Evolutionary conservation across 176 grass and related monocot species (phyloP).

Genomic region (Lolium perenne): DNA sequence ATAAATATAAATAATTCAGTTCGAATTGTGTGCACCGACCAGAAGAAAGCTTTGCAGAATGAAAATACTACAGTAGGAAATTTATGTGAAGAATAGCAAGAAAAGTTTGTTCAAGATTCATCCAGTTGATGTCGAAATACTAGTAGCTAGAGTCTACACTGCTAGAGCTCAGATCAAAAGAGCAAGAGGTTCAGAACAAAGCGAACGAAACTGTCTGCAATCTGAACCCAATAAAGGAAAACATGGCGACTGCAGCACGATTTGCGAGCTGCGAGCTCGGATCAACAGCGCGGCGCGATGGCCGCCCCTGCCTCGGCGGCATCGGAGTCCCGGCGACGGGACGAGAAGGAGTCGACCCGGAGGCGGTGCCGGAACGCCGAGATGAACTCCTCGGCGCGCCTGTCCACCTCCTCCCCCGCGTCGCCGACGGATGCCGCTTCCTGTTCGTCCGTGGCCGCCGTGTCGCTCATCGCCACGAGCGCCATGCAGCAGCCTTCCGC

Average conservation of each 20-base stretch:
- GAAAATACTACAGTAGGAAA: no score
- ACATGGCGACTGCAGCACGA: background rate
- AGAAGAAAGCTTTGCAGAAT: no score
- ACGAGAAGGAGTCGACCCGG: conserved; percentile 77
- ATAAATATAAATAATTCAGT: no score
- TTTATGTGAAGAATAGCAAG: no score
- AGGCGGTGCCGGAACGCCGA: conserved; percentile 80
- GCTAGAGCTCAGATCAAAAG: background rate
- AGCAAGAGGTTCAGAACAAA: background rate
- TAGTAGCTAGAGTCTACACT: conserved; percentile 7
- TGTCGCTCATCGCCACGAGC: conserved; percentile 23
- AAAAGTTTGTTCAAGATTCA: background rate
- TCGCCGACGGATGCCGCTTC: conserved; percentile 20
- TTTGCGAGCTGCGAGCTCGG: background rate
- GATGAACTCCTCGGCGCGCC: conserved; percentile 88
- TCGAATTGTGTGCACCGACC: no score
- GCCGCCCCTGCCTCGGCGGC: conserved; percentile 25
- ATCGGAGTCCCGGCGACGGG: conserved; percentile 32
- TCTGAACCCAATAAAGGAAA: background rate
- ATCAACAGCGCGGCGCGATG: conserved; percentile 18
- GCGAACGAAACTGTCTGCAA: conserved; percentile 1
- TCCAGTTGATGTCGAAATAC: background rate
- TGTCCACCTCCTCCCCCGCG: conserved; percentile 84
- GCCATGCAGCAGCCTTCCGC: conserved; percentile 38
- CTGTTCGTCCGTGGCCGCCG: background rate